Conservation (phyloP, 176 grass and related monocot species). For the Microstegium vimineum region DNA sequence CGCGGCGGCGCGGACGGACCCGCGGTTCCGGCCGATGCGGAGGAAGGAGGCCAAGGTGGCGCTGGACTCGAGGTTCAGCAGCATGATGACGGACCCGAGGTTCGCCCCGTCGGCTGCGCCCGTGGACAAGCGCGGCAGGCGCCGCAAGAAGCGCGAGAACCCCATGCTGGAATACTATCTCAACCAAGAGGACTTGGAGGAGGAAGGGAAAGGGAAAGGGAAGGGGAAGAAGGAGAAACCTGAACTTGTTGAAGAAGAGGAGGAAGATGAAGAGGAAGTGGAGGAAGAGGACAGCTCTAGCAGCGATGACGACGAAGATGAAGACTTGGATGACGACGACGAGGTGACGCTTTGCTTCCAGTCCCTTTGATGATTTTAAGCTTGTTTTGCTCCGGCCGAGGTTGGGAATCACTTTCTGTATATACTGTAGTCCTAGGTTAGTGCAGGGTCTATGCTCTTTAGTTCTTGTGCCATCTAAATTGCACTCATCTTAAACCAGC, state of each 20-base stretch:
- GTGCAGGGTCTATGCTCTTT: background rate
- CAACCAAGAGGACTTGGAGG: conserved; percentile 43
- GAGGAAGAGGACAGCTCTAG: conserved; percentile 47
- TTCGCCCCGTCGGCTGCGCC: conserved; percentile 50
- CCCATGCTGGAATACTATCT: conserved; percentile 77
- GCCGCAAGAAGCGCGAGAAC: conserved; percentile 48
- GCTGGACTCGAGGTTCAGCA: conserved; percentile 68
- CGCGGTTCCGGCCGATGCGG: conserved; percentile 67
- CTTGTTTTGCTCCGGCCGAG: background rate
- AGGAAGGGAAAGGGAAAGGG: background rate
- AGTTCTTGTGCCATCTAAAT: background rate
- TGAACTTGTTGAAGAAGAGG: conserved; percentile 15
- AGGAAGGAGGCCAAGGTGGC: conserved; percentile 68
- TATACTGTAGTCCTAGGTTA: background rate
- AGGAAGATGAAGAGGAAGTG: conserved; percentile 21
- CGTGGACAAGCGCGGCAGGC: conserved; percentile 73
- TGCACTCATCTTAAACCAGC: background rate
- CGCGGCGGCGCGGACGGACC: conserved; percentile 50
- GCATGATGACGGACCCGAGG: conserved; percentile 65
- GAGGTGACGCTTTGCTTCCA: conserved; percentile 36
- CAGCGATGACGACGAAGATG: conserved; percentile 41
- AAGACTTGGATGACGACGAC: conserved; percentile 49
- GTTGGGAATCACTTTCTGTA: background rate
- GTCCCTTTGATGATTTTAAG: background rate
- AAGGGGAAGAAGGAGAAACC: conserved; percentile 2